These are phyloP conservation scores for Fusarium sp. DNA, from an alignment of 2,329 filamentous ascomycete genomes.

Conservation along the genomic window DNA sequence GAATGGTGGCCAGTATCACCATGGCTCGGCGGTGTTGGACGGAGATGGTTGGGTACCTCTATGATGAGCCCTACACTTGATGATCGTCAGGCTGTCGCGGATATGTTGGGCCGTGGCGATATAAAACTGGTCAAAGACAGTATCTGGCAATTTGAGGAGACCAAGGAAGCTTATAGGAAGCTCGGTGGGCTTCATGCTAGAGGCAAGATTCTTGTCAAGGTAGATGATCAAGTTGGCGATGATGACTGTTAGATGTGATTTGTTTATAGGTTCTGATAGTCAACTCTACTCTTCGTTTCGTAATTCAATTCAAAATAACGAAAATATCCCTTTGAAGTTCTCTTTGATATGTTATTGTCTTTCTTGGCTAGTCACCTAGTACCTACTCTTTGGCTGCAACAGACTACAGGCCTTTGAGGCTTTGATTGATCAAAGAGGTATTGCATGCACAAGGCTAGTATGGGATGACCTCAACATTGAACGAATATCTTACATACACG, in stretches of 20 bases:
- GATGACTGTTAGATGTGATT: constrained; percentile 28
- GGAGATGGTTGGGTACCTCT: constrained; percentile 49
- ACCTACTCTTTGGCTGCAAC: background rate
- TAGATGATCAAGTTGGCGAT: constrained; percentile 40
- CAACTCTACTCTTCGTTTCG: background rate
- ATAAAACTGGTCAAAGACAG: background rate
- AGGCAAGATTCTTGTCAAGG: constrained; percentile 54
- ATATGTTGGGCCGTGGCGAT: constrained; percentile 32
- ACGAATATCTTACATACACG: too few relatives aligned
- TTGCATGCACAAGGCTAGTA: background rate
- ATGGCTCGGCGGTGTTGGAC: constrained; percentile 52
- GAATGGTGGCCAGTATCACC: constrained; percentile 49
- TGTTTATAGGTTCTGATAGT: background rate
- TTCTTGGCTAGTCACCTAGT: background rate
- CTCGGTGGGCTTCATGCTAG: constrained; percentile 43
- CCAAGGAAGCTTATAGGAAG: background rate
- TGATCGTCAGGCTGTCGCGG: constrained; percentile 47
- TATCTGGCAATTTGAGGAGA: background rate
- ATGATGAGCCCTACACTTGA: constrained; percentile 49
- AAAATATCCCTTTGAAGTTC: background rate
- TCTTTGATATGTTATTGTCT: background rate
- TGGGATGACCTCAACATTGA: background rate
- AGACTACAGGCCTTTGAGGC: background rate
- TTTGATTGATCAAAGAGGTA: background rate
- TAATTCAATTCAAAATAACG: background rate